Percentiles rank a stretch among this genome's conserved stretches.
Conservation (phyloP, 2,329 filamentous ascomycete genomes). For the Alternaria triticina region DNA sequence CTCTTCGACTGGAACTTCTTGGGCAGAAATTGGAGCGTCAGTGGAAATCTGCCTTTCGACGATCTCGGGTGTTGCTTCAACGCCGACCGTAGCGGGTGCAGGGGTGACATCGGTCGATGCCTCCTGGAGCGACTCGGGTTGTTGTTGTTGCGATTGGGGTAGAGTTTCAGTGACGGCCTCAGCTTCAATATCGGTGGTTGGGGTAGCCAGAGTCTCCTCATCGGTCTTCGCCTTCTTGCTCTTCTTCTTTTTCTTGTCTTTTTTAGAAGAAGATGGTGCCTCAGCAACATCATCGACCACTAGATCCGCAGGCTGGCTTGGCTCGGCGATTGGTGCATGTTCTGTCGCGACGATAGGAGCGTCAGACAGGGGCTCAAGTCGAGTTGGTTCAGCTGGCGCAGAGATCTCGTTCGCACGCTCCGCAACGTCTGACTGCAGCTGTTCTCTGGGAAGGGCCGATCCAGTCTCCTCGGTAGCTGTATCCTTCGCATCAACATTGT, state of each 20-base stretch:
- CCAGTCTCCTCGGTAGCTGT: not conserved
- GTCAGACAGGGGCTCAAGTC: not conserved
- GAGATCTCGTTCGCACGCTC: not conserved
- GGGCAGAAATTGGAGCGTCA: not conserved
- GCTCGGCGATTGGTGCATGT: not conserved
- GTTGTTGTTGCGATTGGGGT: not conserved
- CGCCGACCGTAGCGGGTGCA: not conserved
- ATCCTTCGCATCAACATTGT: not conserved
- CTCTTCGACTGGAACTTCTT: conserved; percentile 7
- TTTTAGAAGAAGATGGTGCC: conserved; percentile 18
- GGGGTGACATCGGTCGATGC: not conserved
- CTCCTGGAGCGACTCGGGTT: not conserved
- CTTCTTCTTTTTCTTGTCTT: conserved; percentile 39
- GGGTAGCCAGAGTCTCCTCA: conserved; percentile 1
- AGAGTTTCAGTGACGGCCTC: not conserved
- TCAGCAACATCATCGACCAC: not conserved
- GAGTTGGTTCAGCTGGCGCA: not conserved
- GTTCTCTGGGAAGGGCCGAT: not conserved
- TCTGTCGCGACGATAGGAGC: not conserved
- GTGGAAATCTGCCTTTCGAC: not conserved
- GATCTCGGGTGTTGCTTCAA: not conserved
- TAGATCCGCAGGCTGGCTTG: not conserved
- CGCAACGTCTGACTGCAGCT: not conserved
- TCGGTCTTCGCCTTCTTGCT: conserved; percentile 24
- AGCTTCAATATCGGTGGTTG: not conserved